These are phyloP conservation scores for Leavenworthia alabamica DNA, from an alignment of 345 rosid species.

Conservation along the genomic window DNA sequence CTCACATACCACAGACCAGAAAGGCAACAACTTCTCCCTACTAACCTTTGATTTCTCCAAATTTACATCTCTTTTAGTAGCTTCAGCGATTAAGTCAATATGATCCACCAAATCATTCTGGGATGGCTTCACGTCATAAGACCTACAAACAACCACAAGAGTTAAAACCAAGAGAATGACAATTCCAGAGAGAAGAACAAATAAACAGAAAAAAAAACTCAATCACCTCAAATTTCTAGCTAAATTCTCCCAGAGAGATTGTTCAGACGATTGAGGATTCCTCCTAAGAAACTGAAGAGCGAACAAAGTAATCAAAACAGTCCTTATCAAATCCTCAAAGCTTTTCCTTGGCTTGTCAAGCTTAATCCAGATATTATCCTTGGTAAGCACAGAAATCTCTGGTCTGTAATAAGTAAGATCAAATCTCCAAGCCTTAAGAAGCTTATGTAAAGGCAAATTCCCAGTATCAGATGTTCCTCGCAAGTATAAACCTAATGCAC, in stretches of 20 bases:
- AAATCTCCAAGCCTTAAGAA: conserved; percentile 68
- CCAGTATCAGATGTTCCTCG: conserved; percentile 57
- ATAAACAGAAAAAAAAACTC: neutral
- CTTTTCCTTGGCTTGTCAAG: conserved; percentile 77
- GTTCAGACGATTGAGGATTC: conserved; percentile 52
- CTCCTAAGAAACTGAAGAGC: conserved; percentile 50
- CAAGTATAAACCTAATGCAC: conserved; percentile 36
- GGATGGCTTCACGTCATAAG: conserved; percentile 57
- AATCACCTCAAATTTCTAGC: conserved; percentile 51
- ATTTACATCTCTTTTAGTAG: conserved; percentile 45
- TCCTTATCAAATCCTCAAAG: conserved; percentile 47
- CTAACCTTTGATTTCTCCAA: conserved; percentile 65
- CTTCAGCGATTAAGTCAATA: conserved; percentile 51
- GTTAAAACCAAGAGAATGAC: conserved; percentile 1
- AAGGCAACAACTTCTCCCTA: conserved; percentile 1
- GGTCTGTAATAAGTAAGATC: conserved; percentile 47
- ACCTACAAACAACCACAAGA: conserved; percentile 36
- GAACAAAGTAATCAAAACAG: conserved; percentile 45
- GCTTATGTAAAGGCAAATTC: conserved; percentile 46
- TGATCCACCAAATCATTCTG: conserved; percentile 76
- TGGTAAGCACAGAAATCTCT: conserved; percentile 56
- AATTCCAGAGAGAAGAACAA: neutral
- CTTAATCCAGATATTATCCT: conserved; percentile 56
- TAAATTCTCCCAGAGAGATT: conserved; percentile 58
- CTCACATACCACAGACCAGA: neutral